phyloP scores from a whole-genome alignment of 2,329 filamentous ascomycete species.

The Neodidymelliopsis sp. region DNA sequence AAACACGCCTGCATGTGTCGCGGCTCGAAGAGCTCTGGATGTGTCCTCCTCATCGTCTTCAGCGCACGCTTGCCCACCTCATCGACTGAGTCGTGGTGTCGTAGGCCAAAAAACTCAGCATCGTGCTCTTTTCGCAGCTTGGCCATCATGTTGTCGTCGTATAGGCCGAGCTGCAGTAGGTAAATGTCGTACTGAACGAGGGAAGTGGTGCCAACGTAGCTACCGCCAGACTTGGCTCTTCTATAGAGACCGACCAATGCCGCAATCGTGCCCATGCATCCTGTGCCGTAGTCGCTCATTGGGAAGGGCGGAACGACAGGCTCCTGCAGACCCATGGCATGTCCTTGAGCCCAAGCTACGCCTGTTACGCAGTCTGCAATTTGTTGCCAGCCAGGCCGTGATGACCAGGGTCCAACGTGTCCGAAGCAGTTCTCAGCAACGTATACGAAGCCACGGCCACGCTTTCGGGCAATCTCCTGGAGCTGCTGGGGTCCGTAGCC shows the following conservation, averaged over 20 bases:
- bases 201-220: slow-evolving; percentile 70
- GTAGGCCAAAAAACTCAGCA: slow-evolving; percentile 62
- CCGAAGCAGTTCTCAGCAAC: slow-evolving; percentile 78
- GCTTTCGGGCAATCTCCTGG: slow-evolving; percentile 59
- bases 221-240: slow-evolving; percentile 69
- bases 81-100: slow-evolving; percentile 70
- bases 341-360: slow-evolving; percentile 68
- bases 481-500: slow-evolving; percentile 69
- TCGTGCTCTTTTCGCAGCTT: slow-evolving; percentile 59
- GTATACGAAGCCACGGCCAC: slow-evolving; percentile 70
- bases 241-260: slow-evolving; percentile 70
- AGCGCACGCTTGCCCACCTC: slow-evolving; percentile 68
- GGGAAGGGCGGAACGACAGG: slow-evolving; percentile 71
- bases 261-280: slow-evolving; percentile 74
- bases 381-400: slow-evolving; percentile 73
- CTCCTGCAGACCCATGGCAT: slow-evolving; percentile 67
- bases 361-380: slow-evolving; percentile 72
- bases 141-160: slow-evolving; percentile 62
- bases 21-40: slow-evolving; percentile 63
- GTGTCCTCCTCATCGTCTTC: slow-evolving; percentile 60
- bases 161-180: slow-evolving; percentile 67
- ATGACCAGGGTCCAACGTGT: slow-evolving; percentile 68
- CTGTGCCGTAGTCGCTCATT: slow-evolving; percentile 71
- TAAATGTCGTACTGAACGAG: slow-evolving; percentile 74
- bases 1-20: slow-evolving; percentile 59